These are phyloP conservation scores for Amniculicola lignicola DNA, from an alignment of 495 filamentous ascomycete genomes.

Conservation along the genomic window DNA sequence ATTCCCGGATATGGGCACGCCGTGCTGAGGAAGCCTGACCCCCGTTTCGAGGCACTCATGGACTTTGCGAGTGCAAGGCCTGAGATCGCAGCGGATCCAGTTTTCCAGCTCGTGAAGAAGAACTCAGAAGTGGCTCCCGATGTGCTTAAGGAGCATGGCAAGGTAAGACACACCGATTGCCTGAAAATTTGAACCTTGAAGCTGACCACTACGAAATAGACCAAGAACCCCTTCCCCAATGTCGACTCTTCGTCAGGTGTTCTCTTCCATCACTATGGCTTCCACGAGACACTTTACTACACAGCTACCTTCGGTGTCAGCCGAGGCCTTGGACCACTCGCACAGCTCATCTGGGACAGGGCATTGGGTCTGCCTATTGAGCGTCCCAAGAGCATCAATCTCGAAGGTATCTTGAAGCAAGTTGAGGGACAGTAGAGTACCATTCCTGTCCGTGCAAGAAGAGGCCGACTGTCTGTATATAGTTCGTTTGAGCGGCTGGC, in stretches of 20 bases:
- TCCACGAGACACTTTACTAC: conserved; percentile 95
- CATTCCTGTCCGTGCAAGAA: neutral
- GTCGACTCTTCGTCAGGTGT: conserved; percentile 91
- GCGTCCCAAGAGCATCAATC: conserved; percentile 93
- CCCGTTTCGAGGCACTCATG: conserved; percentile 93
- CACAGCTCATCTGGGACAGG: conserved; percentile 94
- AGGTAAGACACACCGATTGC: conserved; percentile 44
- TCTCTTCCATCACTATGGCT: conserved; percentile 94
- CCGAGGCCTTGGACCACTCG: conserved; percentile 83
- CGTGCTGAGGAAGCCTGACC: conserved; percentile 94
- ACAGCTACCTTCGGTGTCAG: conserved; percentile 95
- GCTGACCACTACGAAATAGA: conserved; percentile 46
- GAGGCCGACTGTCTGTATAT: conserved; percentile 15
- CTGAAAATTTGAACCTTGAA: neutral
- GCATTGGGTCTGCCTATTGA: conserved; percentile 96
- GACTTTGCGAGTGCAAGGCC: conserved; percentile 84
- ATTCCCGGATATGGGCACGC: conserved; percentile 98
- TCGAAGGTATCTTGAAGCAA: conserved; percentile 70
- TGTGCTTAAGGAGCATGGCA: conserved; percentile 89
- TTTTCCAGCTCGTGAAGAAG: conserved; percentile 89
- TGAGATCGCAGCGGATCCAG: conserved; percentile 79
- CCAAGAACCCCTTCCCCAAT: conserved; percentile 97
- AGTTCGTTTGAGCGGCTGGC: too few relatives aligned
- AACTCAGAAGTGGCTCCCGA: conserved; percentile 77
- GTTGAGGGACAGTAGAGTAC: conserved; percentile 24